Evolutionary conservation across 306 rosid species (phyloP), one percentile per base, ranked within the genome.

Genomic region (Pyrus communis): DNA sequence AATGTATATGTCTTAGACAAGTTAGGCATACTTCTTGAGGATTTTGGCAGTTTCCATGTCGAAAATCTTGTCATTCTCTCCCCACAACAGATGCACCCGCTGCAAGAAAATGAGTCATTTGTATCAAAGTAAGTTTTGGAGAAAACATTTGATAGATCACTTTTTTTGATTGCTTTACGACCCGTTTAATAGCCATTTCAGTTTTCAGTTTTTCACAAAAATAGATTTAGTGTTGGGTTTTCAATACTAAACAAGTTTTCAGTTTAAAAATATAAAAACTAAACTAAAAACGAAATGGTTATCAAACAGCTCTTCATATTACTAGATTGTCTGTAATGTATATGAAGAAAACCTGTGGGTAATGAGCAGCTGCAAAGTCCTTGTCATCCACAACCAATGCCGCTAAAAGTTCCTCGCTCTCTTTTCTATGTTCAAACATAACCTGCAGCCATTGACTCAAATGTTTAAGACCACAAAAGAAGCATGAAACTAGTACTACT

Each of bases 401-500:
- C 18, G 67, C 58, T 1, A 86, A 74, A 58, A 86, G 86, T 62
- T 86, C 81, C 64, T 55, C 71, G 19, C 15, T 83, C 67, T 83
- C 83, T 74, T 69, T 75, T 61, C 85, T 59, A 30, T 80, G 46
- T 30, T 60, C 73, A 64, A 82, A 78, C 83, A 83, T 83, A 31
- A 69, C 81, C 89, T 86, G 81, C 42, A 23, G 63, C 64, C 68
- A 25, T 27, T 17, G 4, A 38, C 21, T 31, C 12, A 30, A 30
- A 31, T 3, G 14, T 30, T 30, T 64, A 17, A 64, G 42, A 9
- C 6, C 23, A 4, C 19, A 49, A 49, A 4, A 5, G 54, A 49
- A 13, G 6, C 19, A 49, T 49, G 54, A 49, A 40, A 12, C 45
- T 40, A 9, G 54, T 46, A 46, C 52, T 13, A 13, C 4, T 46